Evolutionary conservation across 176 grass and related monocot genomes (phyloP).

Genomic region (Otatea glauca): DNA sequence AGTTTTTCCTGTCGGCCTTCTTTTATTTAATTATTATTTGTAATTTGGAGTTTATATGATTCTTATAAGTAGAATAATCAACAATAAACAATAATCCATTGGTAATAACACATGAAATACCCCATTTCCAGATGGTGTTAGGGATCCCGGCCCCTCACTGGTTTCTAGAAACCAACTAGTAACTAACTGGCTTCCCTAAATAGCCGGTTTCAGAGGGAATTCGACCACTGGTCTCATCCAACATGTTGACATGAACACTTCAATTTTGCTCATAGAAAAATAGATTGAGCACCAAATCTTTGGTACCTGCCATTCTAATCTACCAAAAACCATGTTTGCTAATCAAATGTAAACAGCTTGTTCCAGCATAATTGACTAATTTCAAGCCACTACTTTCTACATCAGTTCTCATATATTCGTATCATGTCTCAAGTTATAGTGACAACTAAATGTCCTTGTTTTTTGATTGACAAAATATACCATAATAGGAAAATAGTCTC

Average conservation of each 20-base stretch:
- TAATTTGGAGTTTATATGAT: not conserved
- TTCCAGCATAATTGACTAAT: not conserved
- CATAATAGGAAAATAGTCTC: not conserved
- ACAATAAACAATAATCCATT: not conserved
- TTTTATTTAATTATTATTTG: not conserved
- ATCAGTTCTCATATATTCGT: not conserved
- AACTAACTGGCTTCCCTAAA: not conserved
- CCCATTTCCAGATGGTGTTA: not conserved
- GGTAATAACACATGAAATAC: not conserved
- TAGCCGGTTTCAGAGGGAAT: too few species aligned
- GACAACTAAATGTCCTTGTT: not conserved
- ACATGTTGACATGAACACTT: too few species aligned
- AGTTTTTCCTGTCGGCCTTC: not conserved
- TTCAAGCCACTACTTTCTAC: not conserved
- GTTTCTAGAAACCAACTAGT: not conserved
- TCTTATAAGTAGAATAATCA: not conserved
- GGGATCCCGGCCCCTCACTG: not conserved
- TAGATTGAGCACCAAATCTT: too few species aligned
- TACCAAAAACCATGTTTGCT: not conserved
- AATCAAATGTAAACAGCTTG: not conserved
- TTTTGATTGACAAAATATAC: not conserved
- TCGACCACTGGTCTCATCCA: too few species aligned
- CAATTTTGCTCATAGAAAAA: too few species aligned
- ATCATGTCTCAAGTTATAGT: not conserved
- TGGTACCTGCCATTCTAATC: too few species aligned